Conservation (phyloP, 164 flowering plant genomes). For the Santalum album region DNA sequence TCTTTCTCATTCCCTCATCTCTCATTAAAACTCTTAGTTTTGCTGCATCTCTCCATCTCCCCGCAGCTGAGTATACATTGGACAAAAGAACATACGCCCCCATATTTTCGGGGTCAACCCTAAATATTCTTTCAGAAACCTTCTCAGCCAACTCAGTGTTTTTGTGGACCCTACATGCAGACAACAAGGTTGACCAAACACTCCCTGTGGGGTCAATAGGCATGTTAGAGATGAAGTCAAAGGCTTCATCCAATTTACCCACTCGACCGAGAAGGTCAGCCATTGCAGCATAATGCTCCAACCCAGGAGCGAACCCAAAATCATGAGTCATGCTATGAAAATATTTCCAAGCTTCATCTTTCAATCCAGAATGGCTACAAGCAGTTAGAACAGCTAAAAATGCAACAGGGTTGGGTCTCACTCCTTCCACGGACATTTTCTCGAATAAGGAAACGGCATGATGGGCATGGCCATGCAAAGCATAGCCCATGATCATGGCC, state of each 20-base stretch:
- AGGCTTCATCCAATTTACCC: conserved; percentile 74
- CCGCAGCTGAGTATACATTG: conserved; percentile 54
- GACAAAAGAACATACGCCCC: conserved; percentile 65
- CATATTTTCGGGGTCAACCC: conserved; percentile 50
- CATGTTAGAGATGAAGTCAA: conserved; percentile 45
- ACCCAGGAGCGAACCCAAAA: conserved; percentile 54
- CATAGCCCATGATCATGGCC: conserved; percentile 92
- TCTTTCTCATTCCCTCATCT: conserved; percentile 51
- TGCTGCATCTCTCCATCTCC: conserved; percentile 69
- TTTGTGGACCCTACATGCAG: conserved; percentile 72
- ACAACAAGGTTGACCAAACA: conserved; percentile 63
- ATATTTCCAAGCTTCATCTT: conserved; percentile 57
- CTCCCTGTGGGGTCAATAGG: conserved; percentile 38
- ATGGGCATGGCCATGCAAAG: conserved; percentile 59
- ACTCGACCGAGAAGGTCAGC: conserved; percentile 92
- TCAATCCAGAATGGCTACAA: conserved; percentile 80
- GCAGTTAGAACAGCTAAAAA: conserved; percentile 81
- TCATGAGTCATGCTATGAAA: conserved; percentile 47
- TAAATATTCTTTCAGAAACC: conserved; percentile 44
- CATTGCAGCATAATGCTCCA: conserved; percentile 84
- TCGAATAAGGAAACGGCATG: conserved; percentile 59
- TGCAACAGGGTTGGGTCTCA: conserved; percentile 52
- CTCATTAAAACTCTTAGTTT: conserved; percentile 45
- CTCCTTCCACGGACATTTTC: conserved; percentile 50
- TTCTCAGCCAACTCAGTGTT: conserved; percentile 64